phyloP scores from a whole-genome alignment of 768 basidiomycete species.

The Filobasidium floriforme region DNA sequence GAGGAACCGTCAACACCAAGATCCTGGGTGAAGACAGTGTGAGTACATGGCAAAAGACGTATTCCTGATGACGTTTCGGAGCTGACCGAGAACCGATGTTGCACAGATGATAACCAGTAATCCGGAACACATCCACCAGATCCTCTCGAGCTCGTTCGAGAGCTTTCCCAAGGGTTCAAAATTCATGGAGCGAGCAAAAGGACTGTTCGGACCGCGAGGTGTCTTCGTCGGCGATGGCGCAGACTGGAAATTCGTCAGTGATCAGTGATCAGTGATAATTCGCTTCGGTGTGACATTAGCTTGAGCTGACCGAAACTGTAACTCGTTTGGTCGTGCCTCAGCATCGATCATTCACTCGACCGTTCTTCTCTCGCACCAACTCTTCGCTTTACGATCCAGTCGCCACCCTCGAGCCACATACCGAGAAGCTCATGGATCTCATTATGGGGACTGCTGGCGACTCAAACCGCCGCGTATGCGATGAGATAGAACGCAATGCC shows the following conservation, averaged over 20 bases:
- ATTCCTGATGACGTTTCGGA: neutral
- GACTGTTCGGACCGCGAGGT: conserved; percentile 39
- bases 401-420: neutral
- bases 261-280: no score
- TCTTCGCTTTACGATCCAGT: neutral
- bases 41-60: conserved; percentile 9
- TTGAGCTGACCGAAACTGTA: no score
- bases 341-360: conserved; percentile 3
- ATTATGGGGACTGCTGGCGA: neutral
- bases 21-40: conserved; percentile 41
- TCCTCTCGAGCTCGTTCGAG: conserved; percentile 1
- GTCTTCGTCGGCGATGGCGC: conserved; percentile 44
- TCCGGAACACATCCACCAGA: conserved; percentile 7
- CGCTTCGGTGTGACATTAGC: no score
- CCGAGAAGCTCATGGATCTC: neutral
- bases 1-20: conserved; percentile 36
- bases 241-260: conserved; percentile 36
- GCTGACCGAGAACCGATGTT: neutral
- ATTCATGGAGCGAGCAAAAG: conserved; percentile 32
- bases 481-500: no score
- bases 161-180: conserved; percentile 35
- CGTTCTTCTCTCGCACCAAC: conserved; percentile 8
- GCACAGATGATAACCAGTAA: conserved; percentile 16
- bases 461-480: no score
- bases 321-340: neutral